Evolutionary conservation across 352 stramenopile species (phyloP), one percentile per base, ranked within the genome.

Genomic region (Aphanomyces astaci): DNA sequence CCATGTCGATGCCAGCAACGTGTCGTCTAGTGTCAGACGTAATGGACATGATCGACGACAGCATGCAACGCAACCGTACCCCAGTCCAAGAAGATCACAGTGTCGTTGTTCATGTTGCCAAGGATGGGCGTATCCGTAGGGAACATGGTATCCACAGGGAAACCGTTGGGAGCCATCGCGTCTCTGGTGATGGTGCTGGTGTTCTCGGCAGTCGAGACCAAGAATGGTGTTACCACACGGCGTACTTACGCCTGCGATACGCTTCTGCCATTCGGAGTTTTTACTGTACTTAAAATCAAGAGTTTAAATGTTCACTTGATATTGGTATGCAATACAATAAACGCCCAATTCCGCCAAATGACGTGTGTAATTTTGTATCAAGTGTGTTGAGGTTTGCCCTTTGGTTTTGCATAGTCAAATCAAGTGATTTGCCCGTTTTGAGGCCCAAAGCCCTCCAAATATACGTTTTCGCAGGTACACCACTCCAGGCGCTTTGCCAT

Each of bases 31-130:
- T 74, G 48, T 45, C 30, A 36, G 51, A 24, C 28, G 71, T 27
- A 40, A 25, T 64, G 46, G 33, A 31, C 57, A 39, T 64, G 1
- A 57, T 25, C 51, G 25, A 25, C 15, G 33, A 31, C 60, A 56
- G 31, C 19, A 53, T 55, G 31, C 3, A 22, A 19, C 10, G 27
- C 28, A 4, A 48, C 66, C 78, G 72, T 80, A 93, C 84, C 84
- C 84, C 84, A 93, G 70, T 93, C 84, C 65, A 93, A 89, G 74
- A 93, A 91, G 73, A 93, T 87, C 71, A 93, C 53, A 1, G 54
- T 63, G 25, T 71, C 45, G 39, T 67, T 64, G 17, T 28, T 55
- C 19, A 13, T 55, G 48, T 55, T 10, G 48, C 10, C 10, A 10
- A 55, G 19, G 39, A 46, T 9, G 17, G 9, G 9, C 39, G 39